Evolutionary conservation across 306 rosid species (phyloP).

Genomic region (Medicago ruthenica): DNA sequence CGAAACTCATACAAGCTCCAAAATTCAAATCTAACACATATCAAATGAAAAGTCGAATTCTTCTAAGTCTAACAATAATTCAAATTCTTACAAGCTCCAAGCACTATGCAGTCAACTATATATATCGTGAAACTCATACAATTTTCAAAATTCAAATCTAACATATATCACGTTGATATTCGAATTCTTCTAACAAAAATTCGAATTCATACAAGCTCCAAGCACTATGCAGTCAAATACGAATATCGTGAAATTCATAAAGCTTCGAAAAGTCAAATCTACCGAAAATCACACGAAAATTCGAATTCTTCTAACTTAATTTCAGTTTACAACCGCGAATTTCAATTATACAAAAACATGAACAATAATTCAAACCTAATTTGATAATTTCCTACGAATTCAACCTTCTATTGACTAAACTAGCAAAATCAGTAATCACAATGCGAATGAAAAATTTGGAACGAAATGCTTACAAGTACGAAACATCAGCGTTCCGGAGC

Average conservation of each 20-base stretch:
- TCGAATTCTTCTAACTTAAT: conserved; percentile 28
- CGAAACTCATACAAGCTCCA: too few relatives aligned
- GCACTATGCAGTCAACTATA: conserved; percentile 17
- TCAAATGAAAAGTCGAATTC: too few relatives aligned
- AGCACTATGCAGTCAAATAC: conserved; percentile 15
- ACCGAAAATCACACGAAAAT: conserved; percentile 33
- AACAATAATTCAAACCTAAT: conserved; percentile 11
- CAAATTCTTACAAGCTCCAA: background rate
- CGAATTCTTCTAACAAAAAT: too few relatives aligned
- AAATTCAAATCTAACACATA: too few relatives aligned
- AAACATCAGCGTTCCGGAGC: conserved; percentile 81
- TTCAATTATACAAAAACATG: conserved; percentile 21
- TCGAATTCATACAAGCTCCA: background rate
- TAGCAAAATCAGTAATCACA: conserved; percentile 7
- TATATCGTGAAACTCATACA: background rate
- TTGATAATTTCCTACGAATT: conserved; percentile 23
- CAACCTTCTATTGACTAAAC: conserved; percentile 36
- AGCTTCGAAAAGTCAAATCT: conserved; percentile 31
- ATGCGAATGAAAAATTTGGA: conserved; percentile 20
- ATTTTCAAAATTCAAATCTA: conserved; percentile 29
- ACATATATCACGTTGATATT: too few relatives aligned
- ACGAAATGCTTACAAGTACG: conserved; percentile 74
- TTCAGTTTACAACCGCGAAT: conserved; percentile 2
- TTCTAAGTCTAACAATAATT: too few relatives aligned
- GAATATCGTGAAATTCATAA: conserved; percentile 3